Percentiles rank a stretch among this genome's conserved stretches.
Conservation (phyloP, 2,329 filamentous ascomycete genomes). For the Aspergillus puulaauensis region DNA sequence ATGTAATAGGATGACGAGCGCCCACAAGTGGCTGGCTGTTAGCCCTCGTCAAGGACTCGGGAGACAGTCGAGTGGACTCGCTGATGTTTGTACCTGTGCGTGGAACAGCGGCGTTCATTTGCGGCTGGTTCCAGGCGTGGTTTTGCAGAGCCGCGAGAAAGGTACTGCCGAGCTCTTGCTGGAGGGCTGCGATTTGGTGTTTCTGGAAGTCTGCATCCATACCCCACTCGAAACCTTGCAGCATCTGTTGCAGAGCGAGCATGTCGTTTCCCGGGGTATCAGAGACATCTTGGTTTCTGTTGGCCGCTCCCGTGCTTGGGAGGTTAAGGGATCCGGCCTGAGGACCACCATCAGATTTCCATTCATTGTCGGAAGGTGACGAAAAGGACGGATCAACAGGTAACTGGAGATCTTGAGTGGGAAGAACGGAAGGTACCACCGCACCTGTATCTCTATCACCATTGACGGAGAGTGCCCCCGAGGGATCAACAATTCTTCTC, state of each 20-base stretch:
- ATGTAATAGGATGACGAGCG: constrained; percentile 35
- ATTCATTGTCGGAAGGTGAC: constrained; percentile 27
- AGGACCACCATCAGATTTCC: constrained; percentile 31
- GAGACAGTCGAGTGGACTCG: constrained; percentile 30
- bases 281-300: constrained; percentile 18
- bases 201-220: constrained; percentile 75
- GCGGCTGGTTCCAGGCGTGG: constrained; percentile 56
- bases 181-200: constrained; percentile 81
- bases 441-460: constrained; percentile 28
- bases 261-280: constrained; percentile 15
- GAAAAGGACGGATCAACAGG: constrained; percentile 26
- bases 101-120: constrained; percentile 30
- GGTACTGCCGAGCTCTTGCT: constrained; percentile 79
- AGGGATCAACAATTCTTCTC: constrained; percentile 59
- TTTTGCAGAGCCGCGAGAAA: constrained; percentile 87
- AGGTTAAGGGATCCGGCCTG: constrained; percentile 28
- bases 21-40: constrained; percentile 43
- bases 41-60: constrained; percentile 34
- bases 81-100: constrained; percentile 32
- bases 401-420: constrained; percentile 30
- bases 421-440: constrained; percentile 29
- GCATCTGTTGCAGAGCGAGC: constrained; percentile 23
- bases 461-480: constrained; percentile 41
- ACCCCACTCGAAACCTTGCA: constrained; percentile 32
- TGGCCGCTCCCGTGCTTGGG: constrained; percentile 20